A percentile compares a stretch with the other conserved stretches of the same genome.
Evolutionary conservation across 352 stramenopile species (phyloP).

Genomic region (Phytophthora pistaciae): DNA sequence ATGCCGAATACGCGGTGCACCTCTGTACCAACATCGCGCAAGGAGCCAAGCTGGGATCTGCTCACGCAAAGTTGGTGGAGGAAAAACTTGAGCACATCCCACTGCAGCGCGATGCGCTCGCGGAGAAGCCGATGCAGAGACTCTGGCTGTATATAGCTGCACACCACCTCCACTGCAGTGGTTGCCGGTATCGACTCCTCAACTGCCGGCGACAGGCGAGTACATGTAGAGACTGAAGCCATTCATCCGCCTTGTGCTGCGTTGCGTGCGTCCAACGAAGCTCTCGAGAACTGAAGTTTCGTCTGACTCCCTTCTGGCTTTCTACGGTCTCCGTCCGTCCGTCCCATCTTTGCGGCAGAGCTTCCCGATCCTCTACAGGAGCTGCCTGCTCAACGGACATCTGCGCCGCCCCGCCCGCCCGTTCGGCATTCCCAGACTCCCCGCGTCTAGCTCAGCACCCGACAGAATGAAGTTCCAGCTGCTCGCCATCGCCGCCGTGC

Average conservation of each 20-base stretch:
- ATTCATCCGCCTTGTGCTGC: background rate
- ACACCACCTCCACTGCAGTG: background rate
- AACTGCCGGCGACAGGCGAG: background rate
- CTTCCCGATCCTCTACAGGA: slow-evolving; percentile 29
- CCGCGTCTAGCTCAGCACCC: slow-evolving; percentile 9
- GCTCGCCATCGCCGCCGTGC: slow-evolving; percentile 19
- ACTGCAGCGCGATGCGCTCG: slow-evolving; percentile 1
- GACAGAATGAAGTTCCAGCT: slow-evolving; percentile 40
- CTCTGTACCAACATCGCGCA: slow-evolving; percentile 7
- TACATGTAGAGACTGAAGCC: background rate
- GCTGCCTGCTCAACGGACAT: background rate
- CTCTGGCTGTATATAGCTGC: no score
- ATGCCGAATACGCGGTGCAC: no score
- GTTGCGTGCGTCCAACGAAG: slow-evolving; percentile 4
- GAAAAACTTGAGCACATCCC: slow-evolving; percentile 14
- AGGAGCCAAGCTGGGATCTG: slow-evolving; percentile 22
- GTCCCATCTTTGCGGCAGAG: slow-evolving; percentile 31
- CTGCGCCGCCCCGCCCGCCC: slow-evolving; percentile 1
- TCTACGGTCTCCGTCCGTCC: slow-evolving; percentile 15
- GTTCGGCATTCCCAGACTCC: slow-evolving; percentile 22
- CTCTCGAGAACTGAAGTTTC: slow-evolving; percentile 16
- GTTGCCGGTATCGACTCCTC: background rate
- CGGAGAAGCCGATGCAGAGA: no score
- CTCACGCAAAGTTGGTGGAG: background rate
- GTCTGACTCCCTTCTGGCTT: slow-evolving; percentile 25